phyloP scores from a whole-genome alignment of 768 basidiomycete genomes.

The Tricholoma hemisulphureum region DNA sequence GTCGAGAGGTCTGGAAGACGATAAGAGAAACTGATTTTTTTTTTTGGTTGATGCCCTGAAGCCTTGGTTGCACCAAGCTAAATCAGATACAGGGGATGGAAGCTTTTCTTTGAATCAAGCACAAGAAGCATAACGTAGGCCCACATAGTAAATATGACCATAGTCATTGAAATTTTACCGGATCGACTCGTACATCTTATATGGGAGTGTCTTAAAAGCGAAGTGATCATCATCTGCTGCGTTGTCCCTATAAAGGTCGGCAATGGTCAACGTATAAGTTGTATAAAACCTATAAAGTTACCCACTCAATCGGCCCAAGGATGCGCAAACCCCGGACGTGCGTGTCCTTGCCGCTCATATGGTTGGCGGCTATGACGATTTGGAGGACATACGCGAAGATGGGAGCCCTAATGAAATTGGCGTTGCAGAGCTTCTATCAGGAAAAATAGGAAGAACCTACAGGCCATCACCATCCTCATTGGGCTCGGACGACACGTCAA shows the following conservation, averaged over 20 bases:
- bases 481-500: conserved; percentile 78
- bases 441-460: conserved; percentile 43
- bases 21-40: too few species aligned
- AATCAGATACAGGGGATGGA: too few species aligned
- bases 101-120: too few species aligned
- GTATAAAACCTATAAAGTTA: conserved; percentile 1
- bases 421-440: neutral
- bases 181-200: conserved; percentile 78
- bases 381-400: conserved; percentile 89
- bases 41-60: too few species aligned
- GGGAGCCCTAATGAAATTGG: conserved; percentile 57
- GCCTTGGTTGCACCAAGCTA: too few species aligned
- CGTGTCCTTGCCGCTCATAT: conserved; percentile 98
- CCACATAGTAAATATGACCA: neutral
- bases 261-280: conserved; percentile 3
- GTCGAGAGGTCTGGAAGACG: too few species aligned
- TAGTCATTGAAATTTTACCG: conserved; percentile 39
- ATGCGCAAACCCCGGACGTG: conserved; percentile 90
- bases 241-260: conserved; percentile 34
- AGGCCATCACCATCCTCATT: conserved; percentile 77
- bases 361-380: conserved; percentile 86
- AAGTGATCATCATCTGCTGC: conserved; percentile 67
- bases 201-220: conserved; percentile 59
- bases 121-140: neutral
- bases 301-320: conserved; percentile 81